A percentile compares a stretch with the other conserved stretches of the same genome.
These are phyloP conservation scores for Crithidia bombi DNA, from an alignment of 208 protist species.

Conservation along the genomic window DNA sequence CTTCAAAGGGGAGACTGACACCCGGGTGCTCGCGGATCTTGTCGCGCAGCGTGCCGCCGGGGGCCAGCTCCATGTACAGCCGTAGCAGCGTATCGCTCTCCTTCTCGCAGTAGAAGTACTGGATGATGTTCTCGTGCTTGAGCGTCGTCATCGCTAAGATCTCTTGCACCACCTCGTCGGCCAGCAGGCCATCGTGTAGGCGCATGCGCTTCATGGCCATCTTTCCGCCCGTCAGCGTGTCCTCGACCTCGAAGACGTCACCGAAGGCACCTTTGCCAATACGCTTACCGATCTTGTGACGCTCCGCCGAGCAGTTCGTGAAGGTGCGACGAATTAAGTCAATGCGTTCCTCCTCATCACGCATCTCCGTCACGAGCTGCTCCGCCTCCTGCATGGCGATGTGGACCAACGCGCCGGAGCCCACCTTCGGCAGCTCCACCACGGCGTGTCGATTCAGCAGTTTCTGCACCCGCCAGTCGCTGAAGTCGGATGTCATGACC, in stretches of 20 bases:
- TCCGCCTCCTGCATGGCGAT: slow-evolving; percentile 89
- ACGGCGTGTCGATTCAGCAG: slow-evolving; percentile 76
- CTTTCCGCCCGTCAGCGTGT: slow-evolving; percentile 82
- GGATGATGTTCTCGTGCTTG: slow-evolving; percentile 94
- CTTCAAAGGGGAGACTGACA: slow-evolving; percentile 60
- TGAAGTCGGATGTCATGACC: slow-evolving; percentile 77
- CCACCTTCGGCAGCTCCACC: slow-evolving; percentile 82
- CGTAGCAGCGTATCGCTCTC: slow-evolving; percentile 76
- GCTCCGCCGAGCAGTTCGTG: slow-evolving; percentile 51
- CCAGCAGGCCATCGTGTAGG: slow-evolving; percentile 84
- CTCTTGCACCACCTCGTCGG: slow-evolving; percentile 82
- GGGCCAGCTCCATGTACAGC: slow-evolving; percentile 93
- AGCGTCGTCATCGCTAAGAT: slow-evolving; percentile 91
- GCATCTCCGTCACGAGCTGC: slow-evolving; percentile 73
- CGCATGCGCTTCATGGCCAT: slow-evolving; percentile 91
- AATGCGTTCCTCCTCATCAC: slow-evolving; percentile 82
- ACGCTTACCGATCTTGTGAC: slow-evolving; percentile 64
- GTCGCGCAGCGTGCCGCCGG: slow-evolving; percentile 84
- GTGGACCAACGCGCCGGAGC: slow-evolving; percentile 72
- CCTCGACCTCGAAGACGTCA: slow-evolving; percentile 88
- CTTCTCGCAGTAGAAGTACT: slow-evolving; percentile 93
- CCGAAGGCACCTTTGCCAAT: slow-evolving; percentile 88
- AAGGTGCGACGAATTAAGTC: slow-evolving; percentile 82
- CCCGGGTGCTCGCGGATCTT: slow-evolving; percentile 72
- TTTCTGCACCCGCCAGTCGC: slow-evolving; percentile 81